Evolutionary conservation across 805 yeast genomes (phyloP), one percentile per base, ranked within the genome.

Genomic region (Candida silvatica): DNA sequence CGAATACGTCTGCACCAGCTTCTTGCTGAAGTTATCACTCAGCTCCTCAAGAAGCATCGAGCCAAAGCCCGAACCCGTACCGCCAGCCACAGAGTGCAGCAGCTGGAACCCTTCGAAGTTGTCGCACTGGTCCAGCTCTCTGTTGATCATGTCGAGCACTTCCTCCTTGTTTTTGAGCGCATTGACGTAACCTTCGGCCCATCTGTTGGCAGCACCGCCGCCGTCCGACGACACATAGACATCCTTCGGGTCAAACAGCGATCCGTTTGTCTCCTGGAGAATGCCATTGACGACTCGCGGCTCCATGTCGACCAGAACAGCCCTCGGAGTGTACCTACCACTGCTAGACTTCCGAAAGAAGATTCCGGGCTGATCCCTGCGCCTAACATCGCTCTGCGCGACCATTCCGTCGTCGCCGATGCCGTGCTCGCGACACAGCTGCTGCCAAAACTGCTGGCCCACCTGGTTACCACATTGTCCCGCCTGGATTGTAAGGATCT

Each of bases 391-490:
- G 11, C 38, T 43, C 7, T 48, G 42, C n/a, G 18, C 18, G 8
- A 24, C 26, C 17, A n/a, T 20, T 14, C 36, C 36, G 18, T 33
- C 26, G 14, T 15, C n/a, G 7, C 22, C 23, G 9, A 33, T 33
- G 16, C 26, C 26, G 14, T 33, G 36, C 18, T 33, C 36, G 11
- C 17, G 12, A 20, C 36, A 33, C 12, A 33, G 24, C 18, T 33
- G 36, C 2, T 25, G 20, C 36, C 98, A 92, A 56, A 88, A 90
- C 56, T 82, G 81, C 37, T 83, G 74, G 18, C 97, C 97, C 1
- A 90, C 79, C 54, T 90, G 97, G 59, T 92, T 92, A 38, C 98
- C 98, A 63, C 98, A 92, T 61, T 92, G 98, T 18, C 95, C 95
- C 8, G 76, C 74, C 47, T 80, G 88, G 8, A 81, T 56, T 2